Evolutionary conservation across 164 flowering plant genomes (phyloP), one percentile per base, ranked within the genome.

Genomic region (Pachysandra terminalis): DNA sequence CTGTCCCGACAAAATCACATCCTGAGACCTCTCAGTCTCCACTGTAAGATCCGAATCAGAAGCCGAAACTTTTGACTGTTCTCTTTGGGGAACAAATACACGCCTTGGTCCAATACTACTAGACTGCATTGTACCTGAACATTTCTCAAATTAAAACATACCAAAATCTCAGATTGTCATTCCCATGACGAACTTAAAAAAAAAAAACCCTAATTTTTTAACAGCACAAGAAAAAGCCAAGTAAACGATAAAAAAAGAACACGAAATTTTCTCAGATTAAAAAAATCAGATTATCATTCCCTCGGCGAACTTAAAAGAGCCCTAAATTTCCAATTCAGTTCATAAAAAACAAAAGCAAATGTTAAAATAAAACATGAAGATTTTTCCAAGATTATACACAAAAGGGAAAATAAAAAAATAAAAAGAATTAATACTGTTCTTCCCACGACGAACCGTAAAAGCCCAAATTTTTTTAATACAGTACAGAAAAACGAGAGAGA

Each of bases 81-180:
- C 91, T 40, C 80, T 73, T 56, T 77, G 80, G 32, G 93, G 82
- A 74, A 79, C 83, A 56, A 87, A 32, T 19, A 66, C 40, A 25
- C 97, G 85, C 70, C 87, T 83, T 16, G 97, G 93, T 59, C 73
- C 78, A 35, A 86, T 64, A 64, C 64, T 74, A 74, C 67, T 84
- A 7, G 85, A 74, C 74, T 79, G 83, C 79, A 74, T 68, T 65
- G 71, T 73, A 69, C 85, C 97, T 93, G 72, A n/a, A 71, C 73
- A 32, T 61, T 41, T 45, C 21, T 48, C 60, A 24, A 58, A 12
- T 23, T n/a, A 19, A n/a, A 24, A 3, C 53, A 52, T 6, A 6
- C 19, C 3, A 19, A n/a, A 37, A 64, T 26, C 27, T 5, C 61
- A 54, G 35, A 67, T 59, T 37, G 7, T n/a, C 7, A 5, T 54